Conservation (phyloP, 176 grass and related monocot genomes). For the Areca catechu region DNA sequence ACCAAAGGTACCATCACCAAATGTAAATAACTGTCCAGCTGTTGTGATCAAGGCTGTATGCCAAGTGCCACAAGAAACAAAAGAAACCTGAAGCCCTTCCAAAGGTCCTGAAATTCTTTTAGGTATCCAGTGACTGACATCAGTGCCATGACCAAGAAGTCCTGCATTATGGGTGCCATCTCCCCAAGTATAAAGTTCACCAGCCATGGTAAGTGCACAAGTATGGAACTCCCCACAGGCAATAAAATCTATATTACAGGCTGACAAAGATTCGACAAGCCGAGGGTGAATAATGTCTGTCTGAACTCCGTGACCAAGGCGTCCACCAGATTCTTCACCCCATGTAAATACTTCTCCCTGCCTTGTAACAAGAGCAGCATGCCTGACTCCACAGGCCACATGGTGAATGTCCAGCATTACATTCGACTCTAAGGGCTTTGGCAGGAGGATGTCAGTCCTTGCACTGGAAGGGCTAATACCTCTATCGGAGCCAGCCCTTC, state of each 20-base stretch:
- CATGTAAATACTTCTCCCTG: constrained; percentile 90
- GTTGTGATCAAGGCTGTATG: constrained; percentile 82
- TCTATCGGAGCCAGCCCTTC: constrained; percentile 13
- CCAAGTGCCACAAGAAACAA: constrained; percentile 92
- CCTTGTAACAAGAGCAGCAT: constrained; percentile 75
- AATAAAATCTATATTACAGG: constrained; percentile 54
- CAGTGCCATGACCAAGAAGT: constrained; percentile 89
- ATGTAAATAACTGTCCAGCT: constrained; percentile 74
- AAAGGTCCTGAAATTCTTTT: constrained; percentile 89
- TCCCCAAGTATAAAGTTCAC: constrained; percentile 97
- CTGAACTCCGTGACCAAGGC: constrained; percentile 71
- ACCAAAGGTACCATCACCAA: constrained; percentile 97
- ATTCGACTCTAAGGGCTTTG: constrained; percentile 94
- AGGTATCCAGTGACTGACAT: constrained; percentile 86
- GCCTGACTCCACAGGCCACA: constrained; percentile 78
- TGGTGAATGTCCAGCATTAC: constrained; percentile 87
- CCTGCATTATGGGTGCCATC: constrained; percentile 89
- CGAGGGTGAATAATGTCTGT: constrained; percentile 58
- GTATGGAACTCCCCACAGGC: constrained; percentile 95
- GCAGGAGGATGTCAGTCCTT: constrained; percentile 62
- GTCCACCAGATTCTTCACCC: constrained; percentile 84
- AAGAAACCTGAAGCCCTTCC: constrained; percentile 68
- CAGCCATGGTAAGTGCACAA: constrained; percentile 63
- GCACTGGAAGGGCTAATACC: constrained; percentile 19
- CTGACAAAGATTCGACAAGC: constrained; percentile 72